A percentile compares a stretch with the other conserved stretches of the same genome.
These are phyloP conservation scores for Trametes hirsuta DNA, from an alignment of 1,284 basidiomycete species.

Conservation along the genomic window DNA sequence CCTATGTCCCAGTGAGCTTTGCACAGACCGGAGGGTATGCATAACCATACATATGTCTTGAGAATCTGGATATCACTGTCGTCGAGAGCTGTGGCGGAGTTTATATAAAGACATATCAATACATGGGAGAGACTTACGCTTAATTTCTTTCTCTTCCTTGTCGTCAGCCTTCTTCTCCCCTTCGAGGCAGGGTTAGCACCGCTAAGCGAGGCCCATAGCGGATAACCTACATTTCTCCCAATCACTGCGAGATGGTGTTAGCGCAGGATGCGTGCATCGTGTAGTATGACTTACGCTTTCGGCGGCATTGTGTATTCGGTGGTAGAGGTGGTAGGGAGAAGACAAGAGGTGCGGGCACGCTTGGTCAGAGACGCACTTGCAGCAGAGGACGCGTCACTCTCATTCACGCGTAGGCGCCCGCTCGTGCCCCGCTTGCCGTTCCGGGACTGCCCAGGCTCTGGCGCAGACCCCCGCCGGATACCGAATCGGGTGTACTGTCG, in stretches of 20 bases:
- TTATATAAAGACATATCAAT: slow-evolving; percentile 16
- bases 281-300: slow-evolving; percentile 63
- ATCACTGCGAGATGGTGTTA: slow-evolving; percentile 57
- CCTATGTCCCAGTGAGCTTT: slow-evolving; percentile 52
- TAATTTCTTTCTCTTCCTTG: slow-evolving; percentile 92
- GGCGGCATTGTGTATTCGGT: slow-evolving; percentile 68
- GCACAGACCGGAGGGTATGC: neutral
- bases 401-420: slow-evolving; percentile 25
- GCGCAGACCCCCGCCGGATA: slow-evolving; percentile 1
- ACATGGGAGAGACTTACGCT: slow-evolving; percentile 56
- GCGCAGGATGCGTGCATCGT: neutral
- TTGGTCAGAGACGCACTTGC: slow-evolving; percentile 22
- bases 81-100: slow-evolving; percentile 72
- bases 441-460: slow-evolving; percentile 23
- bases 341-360: slow-evolving; percentile 8
- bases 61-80: slow-evolving; percentile 99
- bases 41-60: slow-evolving; percentile 85
- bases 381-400: slow-evolving; percentile 39
- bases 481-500: slow-evolving; percentile 19
- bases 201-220: slow-evolving; percentile 31
- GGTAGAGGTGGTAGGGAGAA: slow-evolving; percentile 12
- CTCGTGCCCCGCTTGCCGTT: neutral
- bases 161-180: slow-evolving; percentile 83
- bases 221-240: slow-evolving; percentile 90
- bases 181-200: slow-evolving; percentile 34